Evolutionary conservation across 1,284 basidiomycete genomes (phyloP).

Genomic region (Ustilago esculenta): DNA sequence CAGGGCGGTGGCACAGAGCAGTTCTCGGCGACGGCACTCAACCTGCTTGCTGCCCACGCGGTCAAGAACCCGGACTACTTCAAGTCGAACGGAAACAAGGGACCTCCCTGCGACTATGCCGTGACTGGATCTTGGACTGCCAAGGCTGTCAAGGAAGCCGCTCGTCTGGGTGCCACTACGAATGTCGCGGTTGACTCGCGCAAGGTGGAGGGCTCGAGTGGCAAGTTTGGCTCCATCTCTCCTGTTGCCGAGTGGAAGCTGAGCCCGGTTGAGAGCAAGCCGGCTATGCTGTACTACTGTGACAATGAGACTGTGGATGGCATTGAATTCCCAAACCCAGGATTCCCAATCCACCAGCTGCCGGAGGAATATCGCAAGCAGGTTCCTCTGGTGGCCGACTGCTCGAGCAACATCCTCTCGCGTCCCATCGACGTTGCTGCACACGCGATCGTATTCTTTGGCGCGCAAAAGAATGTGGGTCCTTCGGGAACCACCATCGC

Average conservation of each 20-base stretch:
- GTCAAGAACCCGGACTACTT: slow-evolving; percentile 57
- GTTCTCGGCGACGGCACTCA: slow-evolving; percentile 63
- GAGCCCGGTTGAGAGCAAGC: slow-evolving; percentile 72
- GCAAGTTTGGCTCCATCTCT: slow-evolving; percentile 80
- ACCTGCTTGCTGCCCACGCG: slow-evolving; percentile 61
- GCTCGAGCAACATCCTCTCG: slow-evolving; percentile 96
- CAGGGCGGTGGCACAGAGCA: slow-evolving; percentile 66
- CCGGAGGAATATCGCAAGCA: slow-evolving; percentile 70
- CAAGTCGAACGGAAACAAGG: slow-evolving; percentile 36
- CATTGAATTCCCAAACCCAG: slow-evolving; percentile 81
- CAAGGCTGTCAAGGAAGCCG: slow-evolving; percentile 63
- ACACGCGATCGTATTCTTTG: slow-evolving; percentile 88
- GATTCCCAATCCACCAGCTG: slow-evolving; percentile 87
- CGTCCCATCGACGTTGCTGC: slow-evolving; percentile 83
- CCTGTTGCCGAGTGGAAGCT: slow-evolving; percentile 79
- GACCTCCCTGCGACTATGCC: slow-evolving; percentile 63
- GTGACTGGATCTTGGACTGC: slow-evolving; percentile 63
- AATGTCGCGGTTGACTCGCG: slow-evolving; percentile 56
- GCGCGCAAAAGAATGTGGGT: slow-evolving; percentile 99
- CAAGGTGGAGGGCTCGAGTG: slow-evolving; percentile 42
- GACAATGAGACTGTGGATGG: slow-evolving; percentile 99
- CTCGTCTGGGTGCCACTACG: slow-evolving; percentile 53
- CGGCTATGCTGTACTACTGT: slow-evolving; percentile 96
- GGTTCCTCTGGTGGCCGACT: slow-evolving; percentile 90
- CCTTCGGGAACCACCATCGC: slow-evolving; percentile 92